Conservation (phyloP, 805 yeast species). For the Barnettozyma sucrosica region DNA sequence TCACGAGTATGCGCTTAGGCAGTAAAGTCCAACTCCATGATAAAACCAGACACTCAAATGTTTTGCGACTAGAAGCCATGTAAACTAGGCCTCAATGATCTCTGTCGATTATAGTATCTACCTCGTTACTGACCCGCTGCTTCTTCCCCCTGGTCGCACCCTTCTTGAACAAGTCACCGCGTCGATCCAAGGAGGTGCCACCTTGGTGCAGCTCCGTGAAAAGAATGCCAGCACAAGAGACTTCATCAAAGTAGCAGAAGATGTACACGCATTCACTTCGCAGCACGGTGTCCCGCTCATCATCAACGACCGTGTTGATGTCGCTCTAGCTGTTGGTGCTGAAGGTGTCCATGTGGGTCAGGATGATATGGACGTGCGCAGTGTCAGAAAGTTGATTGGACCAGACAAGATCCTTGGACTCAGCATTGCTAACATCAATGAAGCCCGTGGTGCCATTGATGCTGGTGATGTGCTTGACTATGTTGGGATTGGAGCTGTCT, state of each 20-base stretch:
- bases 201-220: constrained; percentile 80
- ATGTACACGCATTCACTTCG: constrained; percentile 57
- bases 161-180: constrained; percentile 56
- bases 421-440: constrained; percentile 56
- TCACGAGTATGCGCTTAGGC: not conserved
- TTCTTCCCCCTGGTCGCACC: constrained; percentile 56
- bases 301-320: constrained; percentile 83
- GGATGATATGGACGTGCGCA: constrained; percentile 60
- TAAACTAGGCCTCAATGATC: not conserved
- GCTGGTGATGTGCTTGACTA: constrained; percentile 53
- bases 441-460: constrained; percentile 43
- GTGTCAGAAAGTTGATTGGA: constrained; percentile 63
- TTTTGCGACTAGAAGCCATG: not conserved
- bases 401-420: constrained; percentile 75
- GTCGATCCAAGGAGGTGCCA: constrained; percentile 67
- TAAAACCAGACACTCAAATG: not conserved
- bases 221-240: constrained; percentile 62
- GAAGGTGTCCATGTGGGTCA: constrained; percentile 94
- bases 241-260: constrained; percentile 56
- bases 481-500: constrained; percentile 80
- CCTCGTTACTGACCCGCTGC: constrained; percentile 72
- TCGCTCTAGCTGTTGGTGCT: constrained; percentile 83
- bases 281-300: constrained; percentile 63
- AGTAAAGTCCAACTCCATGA: not conserved
- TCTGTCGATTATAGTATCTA: constrained; percentile 53